Evolutionary conservation across 371 early-diverging fungal genomes (phyloP).

Genomic region (Saksenaea oblongispora): DNA sequence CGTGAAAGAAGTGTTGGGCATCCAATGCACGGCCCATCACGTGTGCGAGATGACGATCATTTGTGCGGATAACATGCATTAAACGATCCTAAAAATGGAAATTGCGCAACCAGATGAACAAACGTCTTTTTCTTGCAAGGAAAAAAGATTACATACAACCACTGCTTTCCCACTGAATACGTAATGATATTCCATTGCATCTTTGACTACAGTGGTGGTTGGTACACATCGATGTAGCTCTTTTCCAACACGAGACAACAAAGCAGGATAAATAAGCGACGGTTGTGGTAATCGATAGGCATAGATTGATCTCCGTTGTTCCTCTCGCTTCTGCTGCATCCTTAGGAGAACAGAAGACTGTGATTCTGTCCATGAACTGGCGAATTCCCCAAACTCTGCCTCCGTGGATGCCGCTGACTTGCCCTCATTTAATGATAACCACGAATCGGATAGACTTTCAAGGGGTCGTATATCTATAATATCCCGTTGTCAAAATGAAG

Average conservation of each 20-base stretch:
- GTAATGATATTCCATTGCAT: conserved; percentile 76
- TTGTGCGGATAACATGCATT: conserved; percentile 66
- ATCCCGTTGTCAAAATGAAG: background rate
- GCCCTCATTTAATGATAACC: background rate
- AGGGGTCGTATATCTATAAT: conserved; percentile 4
- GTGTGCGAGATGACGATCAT: conserved; percentile 80
- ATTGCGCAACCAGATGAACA: background rate
- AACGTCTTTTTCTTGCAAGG: background rate
- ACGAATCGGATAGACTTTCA: conserved; percentile 19
- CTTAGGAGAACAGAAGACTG: conserved; percentile 20
- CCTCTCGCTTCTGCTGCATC: conserved; percentile 37
- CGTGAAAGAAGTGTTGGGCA: conserved; percentile 81
- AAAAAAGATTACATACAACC: conserved; percentile 56
- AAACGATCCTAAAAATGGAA: conserved; percentile 48
- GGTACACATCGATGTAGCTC: conserved; percentile 59
- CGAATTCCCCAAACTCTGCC: background rate
- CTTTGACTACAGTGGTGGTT: conserved; percentile 59
- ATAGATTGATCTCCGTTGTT: conserved; percentile 37
- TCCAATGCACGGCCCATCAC: conserved; percentile 80
- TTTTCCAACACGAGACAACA: conserved; percentile 75
- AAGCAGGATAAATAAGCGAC: conserved; percentile 63
- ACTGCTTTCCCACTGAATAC: conserved; percentile 83
- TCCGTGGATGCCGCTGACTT: background rate
- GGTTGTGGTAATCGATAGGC: conserved; percentile 25
- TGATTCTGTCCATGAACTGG: conserved; percentile 1